phyloP scores from a whole-genome alignment of 805 yeast species.

The Candida argentea region DNA sequence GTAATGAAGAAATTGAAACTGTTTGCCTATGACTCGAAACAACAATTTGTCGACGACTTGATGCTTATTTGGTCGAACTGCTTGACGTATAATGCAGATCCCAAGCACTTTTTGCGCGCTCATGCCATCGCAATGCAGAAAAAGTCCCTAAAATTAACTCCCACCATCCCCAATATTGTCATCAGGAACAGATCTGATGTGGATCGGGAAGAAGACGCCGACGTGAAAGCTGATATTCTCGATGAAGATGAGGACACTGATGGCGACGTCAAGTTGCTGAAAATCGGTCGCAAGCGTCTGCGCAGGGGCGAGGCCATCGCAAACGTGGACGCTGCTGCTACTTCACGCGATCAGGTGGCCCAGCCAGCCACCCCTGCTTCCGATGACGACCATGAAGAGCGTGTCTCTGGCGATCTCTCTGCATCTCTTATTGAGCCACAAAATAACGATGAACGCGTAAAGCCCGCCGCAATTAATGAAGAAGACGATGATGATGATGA shows the following conservation, averaged over 20 bases:
- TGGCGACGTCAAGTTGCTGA: constrained; percentile 28
- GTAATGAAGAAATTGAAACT: constrained; percentile 82
- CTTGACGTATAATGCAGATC: constrained; percentile 86
- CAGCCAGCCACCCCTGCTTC: constrained; percentile 6
- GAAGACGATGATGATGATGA: constrained; percentile 17
- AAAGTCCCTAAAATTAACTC: constrained; percentile 63
- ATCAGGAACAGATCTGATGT: constrained; percentile 65
- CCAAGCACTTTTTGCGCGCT: constrained; percentile 78
- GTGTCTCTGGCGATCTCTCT: not conserved
- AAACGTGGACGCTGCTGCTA: constrained; percentile 4
- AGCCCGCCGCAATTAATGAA: constrained; percentile 16
- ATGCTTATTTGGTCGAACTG: constrained; percentile 96
- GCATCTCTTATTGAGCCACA: constrained; percentile 4
- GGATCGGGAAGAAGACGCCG: constrained; percentile 48
- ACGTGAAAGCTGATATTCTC: constrained; percentile 11
- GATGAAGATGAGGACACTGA: constrained; percentile 12
- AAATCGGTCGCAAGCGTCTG: constrained; percentile 32
- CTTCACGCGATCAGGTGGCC: constrained; percentile 6
- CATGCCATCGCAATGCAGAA: constrained; percentile 97
- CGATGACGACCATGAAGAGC: constrained; percentile 1
- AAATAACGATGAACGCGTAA: too few relatives aligned
- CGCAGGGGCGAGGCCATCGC: constrained; percentile 20
- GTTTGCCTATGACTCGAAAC: constrained; percentile 73
- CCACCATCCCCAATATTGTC: constrained; percentile 82
- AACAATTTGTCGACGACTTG: constrained; percentile 88